Evolutionary conservation across 768 basidiomycete species (phyloP), one percentile per base, ranked within the genome.

Genomic region (Phlegmacium glaucopus): DNA sequence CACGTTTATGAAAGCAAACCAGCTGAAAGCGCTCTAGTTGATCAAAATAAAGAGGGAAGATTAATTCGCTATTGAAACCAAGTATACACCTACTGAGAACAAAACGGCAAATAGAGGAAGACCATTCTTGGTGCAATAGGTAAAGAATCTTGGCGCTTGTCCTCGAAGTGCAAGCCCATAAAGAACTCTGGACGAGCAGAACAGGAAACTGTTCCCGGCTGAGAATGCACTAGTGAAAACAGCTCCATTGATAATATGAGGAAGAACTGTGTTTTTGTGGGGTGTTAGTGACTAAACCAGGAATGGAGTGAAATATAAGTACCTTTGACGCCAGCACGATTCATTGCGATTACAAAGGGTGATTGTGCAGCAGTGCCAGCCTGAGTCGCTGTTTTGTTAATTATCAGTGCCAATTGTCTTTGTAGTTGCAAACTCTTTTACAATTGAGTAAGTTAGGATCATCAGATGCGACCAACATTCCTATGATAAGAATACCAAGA

Each of bases 331-430:
- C 89, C 86, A 1, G 87, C 83, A 34, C 77, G 74, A 38, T 68
- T 75, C 54, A 93, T 82, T 15, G 89, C 90, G 52, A 93, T 84
- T 45, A 93, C 90, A 65, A 89, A 94, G 3, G 91, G 91, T 4
- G 88, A 90, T 44, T 83, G 62, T 1, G 84, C 80, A 13, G 89
- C 90, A 37, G 78, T 87, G 42, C 80, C 79, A n/a, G n/a, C n/a
- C n/a, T n/a, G n/a, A 18, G 71, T 60, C 2, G 49, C 76, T 66
- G 54, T 8, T n/a, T n/a, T n/a, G n/a, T n/a, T 8, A 32, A 32
- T 29, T 40, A 41, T 39, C 34, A 26, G 15, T 12, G 28, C 13
- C 29, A 8, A 29, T 12, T 9, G 43, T 26, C 25, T 39, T 12
- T 13, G 9, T 15, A 8, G 44, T 13, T n/a, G 34, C 30, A 48